Percentiles rank a stretch among this genome's conserved stretches.
Evolutionary conservation across 148 eudicot species (phyloP).

Genomic region (Polygonum maritimum): DNA sequence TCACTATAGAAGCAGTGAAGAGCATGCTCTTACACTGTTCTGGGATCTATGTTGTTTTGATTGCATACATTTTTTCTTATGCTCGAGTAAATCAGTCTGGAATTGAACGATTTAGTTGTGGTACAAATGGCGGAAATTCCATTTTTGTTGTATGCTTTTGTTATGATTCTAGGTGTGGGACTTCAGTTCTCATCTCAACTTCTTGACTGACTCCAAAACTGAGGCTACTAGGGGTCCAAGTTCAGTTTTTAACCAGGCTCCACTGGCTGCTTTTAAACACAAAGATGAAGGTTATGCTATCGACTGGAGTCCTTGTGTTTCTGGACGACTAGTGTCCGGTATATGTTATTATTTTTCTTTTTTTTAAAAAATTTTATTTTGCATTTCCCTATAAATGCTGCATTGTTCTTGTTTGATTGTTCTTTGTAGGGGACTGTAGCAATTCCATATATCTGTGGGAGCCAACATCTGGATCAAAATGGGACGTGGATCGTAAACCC

Average conservation of each 20-base stretch:
- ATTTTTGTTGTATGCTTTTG: neutral
- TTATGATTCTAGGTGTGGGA: constrained; percentile 64
- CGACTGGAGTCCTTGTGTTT: constrained; percentile 79
- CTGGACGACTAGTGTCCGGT: constrained; percentile 94
- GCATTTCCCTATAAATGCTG: neutral
- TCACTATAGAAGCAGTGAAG: neutral
- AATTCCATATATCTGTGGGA: constrained; percentile 81
- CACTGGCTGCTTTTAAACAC: constrained; percentile 65
- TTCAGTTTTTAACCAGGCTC: constrained; percentile 52
- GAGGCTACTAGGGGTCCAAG: constrained; percentile 28
- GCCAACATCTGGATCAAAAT: constrained; percentile 63
- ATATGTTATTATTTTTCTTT: neutral
- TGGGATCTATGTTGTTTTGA: neutral
- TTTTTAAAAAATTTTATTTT: no score
- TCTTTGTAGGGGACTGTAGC: constrained; percentile 69
- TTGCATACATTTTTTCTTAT: neutral
- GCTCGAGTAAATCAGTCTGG: no score
- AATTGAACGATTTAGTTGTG: neutral
- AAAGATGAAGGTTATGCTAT: constrained; percentile 96
- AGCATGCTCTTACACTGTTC: neutral
- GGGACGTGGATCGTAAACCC: constrained; percentile 68
- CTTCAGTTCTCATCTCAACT: constrained; percentile 64
- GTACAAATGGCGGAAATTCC: neutral
- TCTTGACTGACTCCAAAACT: constrained; percentile 55
- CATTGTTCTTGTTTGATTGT: neutral